phyloP scores from a whole-genome alignment of 192 early-diverging fungal species.

The Backusella parvicylindrica region DNA sequence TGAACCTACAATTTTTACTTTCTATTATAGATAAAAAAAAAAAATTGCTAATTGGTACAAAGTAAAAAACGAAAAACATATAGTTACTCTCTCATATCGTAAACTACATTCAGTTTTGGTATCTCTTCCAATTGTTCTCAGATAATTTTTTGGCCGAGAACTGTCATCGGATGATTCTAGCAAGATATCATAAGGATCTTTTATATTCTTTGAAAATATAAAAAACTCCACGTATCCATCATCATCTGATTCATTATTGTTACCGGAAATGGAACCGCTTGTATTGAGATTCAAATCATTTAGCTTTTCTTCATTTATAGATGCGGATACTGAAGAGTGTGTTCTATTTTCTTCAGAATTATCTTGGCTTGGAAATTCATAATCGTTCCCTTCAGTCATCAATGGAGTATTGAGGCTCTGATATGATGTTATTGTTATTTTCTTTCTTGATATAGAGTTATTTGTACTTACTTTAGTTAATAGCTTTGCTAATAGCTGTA shows the following conservation, averaged over 20 bases:
- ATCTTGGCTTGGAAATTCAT: not conserved
- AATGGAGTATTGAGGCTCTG: not conserved
- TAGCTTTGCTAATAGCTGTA: not conserved
- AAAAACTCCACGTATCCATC: not conserved
- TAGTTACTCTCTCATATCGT: not conserved
- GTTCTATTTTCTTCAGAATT: not conserved
- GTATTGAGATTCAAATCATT: not conserved
- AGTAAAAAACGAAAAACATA: not conserved
- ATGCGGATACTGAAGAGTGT: not conserved
- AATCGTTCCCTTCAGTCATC: not conserved
- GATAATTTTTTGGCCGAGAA: not conserved
- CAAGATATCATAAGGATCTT: conserved; percentile 6
- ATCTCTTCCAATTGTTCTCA: conserved; percentile 11
- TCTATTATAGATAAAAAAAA: not conserved
- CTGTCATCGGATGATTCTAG: not conserved
- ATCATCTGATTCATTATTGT: not conserved
- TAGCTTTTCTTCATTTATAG: not conserved
- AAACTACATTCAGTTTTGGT: conserved; percentile 17
- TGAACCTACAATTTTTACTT: conserved; percentile 9
- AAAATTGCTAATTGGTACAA: not conserved
- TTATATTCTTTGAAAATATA: conserved; percentile 20
- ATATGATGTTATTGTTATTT: not conserved
- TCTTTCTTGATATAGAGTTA: not conserved
- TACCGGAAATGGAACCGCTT: not conserved
- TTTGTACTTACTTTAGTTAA: not conserved